A percentile compares a stretch with the other conserved stretches of the same genome.
Evolutionary conservation across 257 asterid genomes (phyloP).

Genomic region (Solanum sitiens): DNA sequence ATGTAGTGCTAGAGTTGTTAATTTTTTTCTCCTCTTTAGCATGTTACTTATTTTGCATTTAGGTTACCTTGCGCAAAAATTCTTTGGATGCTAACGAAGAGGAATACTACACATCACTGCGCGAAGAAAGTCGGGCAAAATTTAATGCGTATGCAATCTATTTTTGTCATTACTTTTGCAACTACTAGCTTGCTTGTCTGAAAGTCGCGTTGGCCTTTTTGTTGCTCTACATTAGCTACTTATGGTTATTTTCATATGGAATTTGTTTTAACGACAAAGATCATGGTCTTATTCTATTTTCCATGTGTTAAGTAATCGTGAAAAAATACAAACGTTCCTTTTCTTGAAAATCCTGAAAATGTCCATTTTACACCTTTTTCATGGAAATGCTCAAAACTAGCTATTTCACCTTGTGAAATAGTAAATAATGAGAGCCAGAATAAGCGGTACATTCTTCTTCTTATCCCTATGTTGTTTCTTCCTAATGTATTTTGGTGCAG

Average conservation of each 20-base stretch:
- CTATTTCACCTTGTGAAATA: neutral
- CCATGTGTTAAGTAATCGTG: neutral
- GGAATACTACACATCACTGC: neutral
- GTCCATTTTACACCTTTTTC: neutral
- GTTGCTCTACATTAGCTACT: neutral
- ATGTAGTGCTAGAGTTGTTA: neutral
- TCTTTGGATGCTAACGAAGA: neutral
- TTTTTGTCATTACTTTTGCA: neutral
- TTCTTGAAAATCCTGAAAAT: neutral
- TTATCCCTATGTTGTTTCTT: neutral
- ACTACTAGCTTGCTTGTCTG: neutral
- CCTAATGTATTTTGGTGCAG: slow-evolving; percentile 25
- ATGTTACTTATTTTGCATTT: neutral
- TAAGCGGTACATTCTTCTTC: neutral
- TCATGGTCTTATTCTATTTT: neutral
- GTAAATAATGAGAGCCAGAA: neutral
- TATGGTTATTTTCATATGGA: neutral
- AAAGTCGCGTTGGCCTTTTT: neutral
- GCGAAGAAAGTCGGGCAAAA: neutral
- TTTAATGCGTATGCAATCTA: neutral
- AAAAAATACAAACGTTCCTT: neutral
- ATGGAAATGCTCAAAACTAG: neutral
- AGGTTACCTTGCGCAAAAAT: neutral
- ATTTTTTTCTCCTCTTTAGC: neutral
- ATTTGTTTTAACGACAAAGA: neutral